These are phyloP conservation scores for Alternaria brassicae DNA, from an alignment of 2,329 filamentous ascomycete species.

Conservation along the genomic window DNA sequence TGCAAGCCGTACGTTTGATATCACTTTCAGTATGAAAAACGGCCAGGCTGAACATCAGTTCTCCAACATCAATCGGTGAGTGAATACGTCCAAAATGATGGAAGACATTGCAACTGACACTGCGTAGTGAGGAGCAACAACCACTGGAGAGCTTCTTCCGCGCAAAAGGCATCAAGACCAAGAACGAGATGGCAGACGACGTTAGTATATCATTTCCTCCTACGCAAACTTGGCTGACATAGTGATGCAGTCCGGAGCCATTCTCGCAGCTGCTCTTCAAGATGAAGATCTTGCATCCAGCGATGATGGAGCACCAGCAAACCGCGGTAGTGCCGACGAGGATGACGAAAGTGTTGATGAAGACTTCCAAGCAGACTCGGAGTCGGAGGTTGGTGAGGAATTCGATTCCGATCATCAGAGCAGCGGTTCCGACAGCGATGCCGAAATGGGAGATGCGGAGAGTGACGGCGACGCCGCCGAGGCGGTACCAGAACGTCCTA, in stretches of 20 bases:
- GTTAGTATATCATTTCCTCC: slow-evolving; percentile 60
- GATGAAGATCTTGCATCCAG: slow-evolving; percentile 84
- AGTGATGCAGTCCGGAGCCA: slow-evolving; percentile 57
- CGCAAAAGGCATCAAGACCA: slow-evolving; percentile 90
- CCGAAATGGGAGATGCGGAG: slow-evolving; percentile 69
- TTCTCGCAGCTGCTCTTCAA: slow-evolving; percentile 80
- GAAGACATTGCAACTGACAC: slow-evolving; percentile 28
- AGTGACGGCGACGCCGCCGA: slow-evolving; percentile 58
- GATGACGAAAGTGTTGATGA: slow-evolving; percentile 95
- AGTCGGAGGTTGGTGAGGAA: slow-evolving; percentile 96
- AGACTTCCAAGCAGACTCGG: slow-evolving; percentile 90
- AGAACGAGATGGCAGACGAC: slow-evolving; percentile 99
- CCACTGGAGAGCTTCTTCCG: slow-evolving; percentile 98
- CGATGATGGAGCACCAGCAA: slow-evolving; percentile 74
- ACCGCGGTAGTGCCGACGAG: slow-evolving; percentile 92
- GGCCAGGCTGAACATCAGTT: slow-evolving; percentile 92
- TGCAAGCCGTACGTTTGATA: slow-evolving; percentile 94
- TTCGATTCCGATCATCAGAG: slow-evolving; percentile 92
- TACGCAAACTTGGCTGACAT: slow-evolving; percentile 31
- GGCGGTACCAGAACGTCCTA: slow-evolving; percentile 63
- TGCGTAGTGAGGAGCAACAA: slow-evolving; percentile 81
- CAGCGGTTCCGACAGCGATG: slow-evolving; percentile 72
- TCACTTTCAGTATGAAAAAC: slow-evolving; percentile 88
- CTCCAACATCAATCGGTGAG: slow-evolving; percentile 93
- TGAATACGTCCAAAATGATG: neutral